Evolutionary conservation across 257 asterid genomes (phyloP), one percentile per base, ranked within the genome.

Genomic region (Petunia secreta): DNA sequence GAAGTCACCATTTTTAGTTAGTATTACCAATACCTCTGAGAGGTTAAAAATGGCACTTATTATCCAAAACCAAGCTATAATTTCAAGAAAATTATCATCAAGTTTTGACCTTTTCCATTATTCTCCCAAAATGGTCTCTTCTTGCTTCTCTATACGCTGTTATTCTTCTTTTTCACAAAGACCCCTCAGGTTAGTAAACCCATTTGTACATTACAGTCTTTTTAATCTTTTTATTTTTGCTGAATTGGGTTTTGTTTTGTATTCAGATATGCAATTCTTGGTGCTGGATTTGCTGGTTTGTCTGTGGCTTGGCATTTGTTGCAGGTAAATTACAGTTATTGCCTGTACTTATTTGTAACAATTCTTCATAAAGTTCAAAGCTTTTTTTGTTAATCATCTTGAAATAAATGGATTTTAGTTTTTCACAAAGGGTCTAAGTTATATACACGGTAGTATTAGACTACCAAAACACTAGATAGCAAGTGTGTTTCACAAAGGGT

Each of bases 261-360:
- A 44, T 83, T 82, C 87, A 96, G 99, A 78, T 90, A 83, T 82
- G 99, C 98, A 79, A 92, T 96, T 87, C 96, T 96, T 83, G 99
- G 99, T 68, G 99, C 99, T 82, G 99, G 99, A 59, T 94, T 93
- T 89, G 98, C 99, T 83, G 99, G 99, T 73, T 81, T 96, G 75
- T 93, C 98, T 80, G 97, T 96, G 38, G 90, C 87, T 82, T 96
- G 97, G 97, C 93, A 96, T 89, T 88, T 96, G 90, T 92, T 96
- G 87, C 94, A 87, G 58, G 98, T 92, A 86, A 41, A 58, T 4
- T 68, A 43, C 6, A 4, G 38, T 68, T 43, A 8, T 68, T 68
- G 57, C 75, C 9, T 69, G 2, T 69, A 41, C 58, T 40, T 46
- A 44, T 50, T 44, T 43, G 39, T 67, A n/a, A 25, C 55, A 43